Evolutionary conservation across 176 grass and related monocot species (phyloP).

Genomic region (Echinochloa phyllopogon): DNA sequence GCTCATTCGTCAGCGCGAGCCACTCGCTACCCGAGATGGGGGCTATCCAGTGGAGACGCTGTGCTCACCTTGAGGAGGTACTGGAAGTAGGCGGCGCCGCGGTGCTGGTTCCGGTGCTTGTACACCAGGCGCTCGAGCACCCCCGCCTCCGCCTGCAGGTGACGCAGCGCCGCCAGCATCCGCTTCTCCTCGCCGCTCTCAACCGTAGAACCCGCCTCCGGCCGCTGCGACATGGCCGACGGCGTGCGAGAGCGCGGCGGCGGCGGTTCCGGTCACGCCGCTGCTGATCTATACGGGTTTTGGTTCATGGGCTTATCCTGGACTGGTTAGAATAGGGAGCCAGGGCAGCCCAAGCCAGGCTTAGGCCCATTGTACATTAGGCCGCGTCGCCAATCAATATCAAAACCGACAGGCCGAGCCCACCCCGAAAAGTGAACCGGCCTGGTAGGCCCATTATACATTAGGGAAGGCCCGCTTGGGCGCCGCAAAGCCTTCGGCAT

Average conservation of each 20-base stretch:
- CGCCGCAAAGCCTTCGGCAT: too few relatives aligned
- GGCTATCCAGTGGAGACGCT: neutral
- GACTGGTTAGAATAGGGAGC: too few relatives aligned
- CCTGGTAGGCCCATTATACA: too few relatives aligned
- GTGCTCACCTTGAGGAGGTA: conserved; percentile 64
- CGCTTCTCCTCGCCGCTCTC: conserved; percentile 35
- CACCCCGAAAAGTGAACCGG: too few relatives aligned
- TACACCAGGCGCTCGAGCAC: conserved; percentile 74
- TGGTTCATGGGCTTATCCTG: too few relatives aligned
- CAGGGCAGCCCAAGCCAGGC: too few relatives aligned
- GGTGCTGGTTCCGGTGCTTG: conserved; percentile 74
- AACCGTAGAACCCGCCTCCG: neutral
- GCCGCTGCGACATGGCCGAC: conserved; percentile 4
- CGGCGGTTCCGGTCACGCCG: too few relatives aligned
- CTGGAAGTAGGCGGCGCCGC: conserved; percentile 59
- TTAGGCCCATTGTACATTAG: too few relatives aligned
- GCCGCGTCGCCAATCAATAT: too few relatives aligned
- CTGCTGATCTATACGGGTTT: too few relatives aligned
- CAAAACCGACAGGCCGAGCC: too few relatives aligned
- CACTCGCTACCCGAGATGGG: neutral
- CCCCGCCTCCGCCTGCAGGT: conserved; percentile 53
- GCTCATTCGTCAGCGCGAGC: neutral
- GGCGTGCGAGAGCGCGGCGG: neutral
- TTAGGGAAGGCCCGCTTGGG: too few relatives aligned
- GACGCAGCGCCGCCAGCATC: conserved; percentile 41